Evolutionary conservation across 2,329 filamentous ascomycete genomes (phyloP).

Genomic region (Aspergillus glaucus): DNA sequence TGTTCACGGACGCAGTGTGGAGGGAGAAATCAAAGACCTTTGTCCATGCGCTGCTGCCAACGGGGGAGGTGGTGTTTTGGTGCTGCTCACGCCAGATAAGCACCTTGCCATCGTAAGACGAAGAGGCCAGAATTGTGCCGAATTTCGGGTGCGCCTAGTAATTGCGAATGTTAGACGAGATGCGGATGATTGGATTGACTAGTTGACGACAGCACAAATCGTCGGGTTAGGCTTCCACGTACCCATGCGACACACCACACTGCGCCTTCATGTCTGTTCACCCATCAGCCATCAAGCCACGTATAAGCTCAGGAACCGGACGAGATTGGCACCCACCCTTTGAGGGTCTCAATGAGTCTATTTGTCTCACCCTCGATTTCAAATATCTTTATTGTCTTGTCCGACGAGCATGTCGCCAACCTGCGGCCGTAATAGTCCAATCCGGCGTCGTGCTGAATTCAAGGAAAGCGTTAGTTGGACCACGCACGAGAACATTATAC

Average conservation of each 20-base stretch:
- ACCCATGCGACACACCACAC: constrained; percentile 97
- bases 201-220: not conserved
- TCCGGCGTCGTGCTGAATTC: constrained; percentile 79
- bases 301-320: not conserved
- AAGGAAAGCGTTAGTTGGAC: constrained; percentile 2
- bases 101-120: constrained; percentile 95
- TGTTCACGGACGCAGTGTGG: constrained; percentile 94
- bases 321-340: constrained; percentile 57
- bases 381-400: constrained; percentile 99
- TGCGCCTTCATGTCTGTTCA: constrained; percentile 78
- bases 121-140: constrained; percentile 92
- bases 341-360: constrained; percentile 82
- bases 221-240: constrained; percentile 17
- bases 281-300: constrained; percentile 7
- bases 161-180: not conserved
- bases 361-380: constrained; percentile 93
- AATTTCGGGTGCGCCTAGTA: constrained; percentile 83
- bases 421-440: constrained; percentile 97
- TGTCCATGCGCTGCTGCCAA: constrained; percentile 59
- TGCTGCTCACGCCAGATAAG: constrained; percentile 93
- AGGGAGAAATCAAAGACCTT: constrained; percentile 88
- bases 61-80: constrained; percentile 31
- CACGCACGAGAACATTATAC: not conserved
- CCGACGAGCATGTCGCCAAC: constrained; percentile 93
- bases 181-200: not conserved